Evolutionary conservation across 2,329 filamentous ascomycete genomes (phyloP).

Genomic region (Ophiosphaerella narmari): DNA sequence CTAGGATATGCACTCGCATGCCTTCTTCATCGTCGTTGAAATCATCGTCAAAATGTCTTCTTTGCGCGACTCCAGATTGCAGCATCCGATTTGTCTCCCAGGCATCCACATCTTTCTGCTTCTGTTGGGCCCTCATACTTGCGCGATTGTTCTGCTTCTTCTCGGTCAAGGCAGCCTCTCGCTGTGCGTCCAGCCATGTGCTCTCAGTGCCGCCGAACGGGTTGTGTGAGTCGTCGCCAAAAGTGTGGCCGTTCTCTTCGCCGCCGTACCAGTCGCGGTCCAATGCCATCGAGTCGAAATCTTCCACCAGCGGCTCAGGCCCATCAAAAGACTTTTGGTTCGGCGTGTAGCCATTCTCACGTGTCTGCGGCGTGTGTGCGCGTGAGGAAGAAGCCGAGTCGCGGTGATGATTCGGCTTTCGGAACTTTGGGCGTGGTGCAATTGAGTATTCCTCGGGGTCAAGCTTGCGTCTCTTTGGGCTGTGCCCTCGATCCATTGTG

Average conservation of each 20-base stretch:
- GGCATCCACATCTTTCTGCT: constrained; percentile 92
- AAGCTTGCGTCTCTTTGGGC: constrained; percentile 69
- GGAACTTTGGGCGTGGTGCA: constrained; percentile 54
- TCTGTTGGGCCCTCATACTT: constrained; percentile 77
- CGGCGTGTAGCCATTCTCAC: constrained; percentile 44
- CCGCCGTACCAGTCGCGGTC: constrained; percentile 94
- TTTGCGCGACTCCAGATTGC: constrained; percentile 91
- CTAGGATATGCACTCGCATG: constrained; percentile 84
- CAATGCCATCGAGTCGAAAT: constrained; percentile 73
- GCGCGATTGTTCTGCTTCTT: constrained; percentile 76
- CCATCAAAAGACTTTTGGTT: constrained; percentile 65
- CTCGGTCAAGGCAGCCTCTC: constrained; percentile 74
- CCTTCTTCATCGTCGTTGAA: constrained; percentile 91
- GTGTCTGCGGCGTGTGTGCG: constrained; percentile 40
- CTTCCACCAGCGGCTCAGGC: constrained; percentile 63
- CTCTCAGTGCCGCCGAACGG: constrained; percentile 80
- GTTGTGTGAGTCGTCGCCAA: constrained; percentile 92
- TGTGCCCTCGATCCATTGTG: constrained; percentile 50
- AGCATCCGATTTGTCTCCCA: constrained; percentile 99
- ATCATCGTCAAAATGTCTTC: constrained; percentile 77
- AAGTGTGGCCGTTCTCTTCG: constrained; percentile 81
- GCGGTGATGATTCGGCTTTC: constrained; percentile 38
- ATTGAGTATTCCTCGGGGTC: constrained; percentile 65
- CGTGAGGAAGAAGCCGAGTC: constrained; percentile 39
- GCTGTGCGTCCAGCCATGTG: constrained; percentile 74